These are phyloP conservation scores for Rhipidocladum racemiflorum DNA, from an alignment of 176 grass and related monocot species.

Conservation along the genomic window DNA sequence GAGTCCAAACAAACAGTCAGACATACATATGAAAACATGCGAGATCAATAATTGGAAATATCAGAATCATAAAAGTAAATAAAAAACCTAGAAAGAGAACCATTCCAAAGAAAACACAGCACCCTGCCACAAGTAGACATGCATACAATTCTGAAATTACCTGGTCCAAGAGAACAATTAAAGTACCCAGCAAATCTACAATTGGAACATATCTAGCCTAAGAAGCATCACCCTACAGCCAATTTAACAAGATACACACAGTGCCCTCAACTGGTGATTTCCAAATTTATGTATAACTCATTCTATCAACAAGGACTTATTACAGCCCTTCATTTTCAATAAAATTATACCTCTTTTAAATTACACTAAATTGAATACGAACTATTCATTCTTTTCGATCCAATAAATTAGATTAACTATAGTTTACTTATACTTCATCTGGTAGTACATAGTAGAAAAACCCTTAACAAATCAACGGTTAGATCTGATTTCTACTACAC, in stretches of 20 bases:
- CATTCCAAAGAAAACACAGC: neutral
- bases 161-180: neutral
- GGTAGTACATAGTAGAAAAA: too few species aligned
- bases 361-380: too few species aligned
- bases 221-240: neutral
- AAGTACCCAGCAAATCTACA: neutral
- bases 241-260: neutral
- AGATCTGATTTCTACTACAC: too few species aligned
- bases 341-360: too few species aligned
- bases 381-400: too few species aligned
- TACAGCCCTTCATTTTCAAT: neutral
- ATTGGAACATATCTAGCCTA: slow-evolving; percentile 6
- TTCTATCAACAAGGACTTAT: neutral
- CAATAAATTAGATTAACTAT: too few species aligned
- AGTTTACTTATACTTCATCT: too few species aligned
- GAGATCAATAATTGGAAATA: neutral
- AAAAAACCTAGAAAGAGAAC: slow-evolving; percentile 1
- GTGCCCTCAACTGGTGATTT: neutral
- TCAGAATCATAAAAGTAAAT: neutral
- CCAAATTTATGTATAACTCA: slow-evolving; percentile 12
- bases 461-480: too few species aligned
- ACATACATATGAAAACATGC: neutral
- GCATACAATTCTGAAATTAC: slow-evolving; percentile 11
- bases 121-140: slow-evolving; percentile 6
- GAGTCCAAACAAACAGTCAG: neutral